Evolutionary conservation across 1,139 yeast genomes (phyloP), one percentile per base, ranked within the genome.

Genomic region (Taphrina confusa): DNA sequence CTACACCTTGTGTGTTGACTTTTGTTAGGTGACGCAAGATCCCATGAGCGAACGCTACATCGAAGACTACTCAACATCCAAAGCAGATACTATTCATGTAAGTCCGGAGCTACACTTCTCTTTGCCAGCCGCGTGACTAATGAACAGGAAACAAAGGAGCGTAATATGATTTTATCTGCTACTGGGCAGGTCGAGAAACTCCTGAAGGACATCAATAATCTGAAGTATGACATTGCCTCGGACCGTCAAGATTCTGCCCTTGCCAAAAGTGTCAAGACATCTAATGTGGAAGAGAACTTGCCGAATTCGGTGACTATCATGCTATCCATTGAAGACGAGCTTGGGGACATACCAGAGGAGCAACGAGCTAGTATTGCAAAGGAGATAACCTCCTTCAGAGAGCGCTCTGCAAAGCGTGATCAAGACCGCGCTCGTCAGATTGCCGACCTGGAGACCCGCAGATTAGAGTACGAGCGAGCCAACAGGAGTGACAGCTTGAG

Each of bases 371-470:
- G 64, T 20, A 64, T 71, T 25, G 65, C 67, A 36, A 63, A 65
- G 33, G 75, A 73, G 45, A 72, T 73, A 46, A 66, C 67, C 22
- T 64, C 68, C 39, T 73, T 73, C 62, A 60, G 75, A 60, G 67
- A 71, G 34, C 70, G 70, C 22, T 67, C 74, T 1, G 62, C 68
- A 22, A 56, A 61, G 28, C 64, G 68, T 12, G 69, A 67, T 40
- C 61, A 65, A 14, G 68, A 66, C 18, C 60, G 67, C 57, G 55
- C 63, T 60, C 42, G 71, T 66, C 61, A 65, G 60, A 61, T 62
- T 25, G 68, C 66, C 14, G 69, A 65, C 8, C 34, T 51, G 2
- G 69, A 66, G 37, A 30, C 36, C 20, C 55, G 57, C 5, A 46
- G 65, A 16, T 50, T 60, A 6, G 59, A 42, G 18, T 51, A 33